Evolutionary conservation across 306 rosid species (phyloP), one percentile per base, ranked within the genome.

Genomic region (Cicer chorassanicum): DNA sequence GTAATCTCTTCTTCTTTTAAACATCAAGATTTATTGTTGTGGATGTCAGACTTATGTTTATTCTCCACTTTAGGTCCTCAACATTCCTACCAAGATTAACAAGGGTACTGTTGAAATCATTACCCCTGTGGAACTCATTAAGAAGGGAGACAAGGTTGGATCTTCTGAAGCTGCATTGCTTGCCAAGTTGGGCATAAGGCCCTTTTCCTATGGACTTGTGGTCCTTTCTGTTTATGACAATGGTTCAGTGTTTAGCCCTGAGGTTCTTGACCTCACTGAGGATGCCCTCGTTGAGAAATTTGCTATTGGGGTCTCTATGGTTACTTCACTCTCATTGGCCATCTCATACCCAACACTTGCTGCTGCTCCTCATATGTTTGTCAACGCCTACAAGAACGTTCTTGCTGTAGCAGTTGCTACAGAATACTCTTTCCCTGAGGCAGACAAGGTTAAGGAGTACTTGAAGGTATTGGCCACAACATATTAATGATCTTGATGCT

Each of bases 121-220:
- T 85, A 66, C 72, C 41, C 72, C 72, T 11, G 72, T 66, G 16
- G 72, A 66, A 41, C 70, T 65, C 4, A 65, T 65, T 9, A 65
- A 40, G 36, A 65, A 40, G 11, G 66, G 66, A 60, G 66, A 60
- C 11, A 60, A 60, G 44, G 66, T 60, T 36, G 66, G 66, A 60
- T 60, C 66, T 39, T 70, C 88, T 43, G 95, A 87, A 76, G 92
- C 95, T 76, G 95, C 95, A 9, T 60, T 60, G 66, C 66, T 60
- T 6, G 8, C 66, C 44, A 60, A 60, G 66, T 60, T 60, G 24
- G 66, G 87, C 2, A 89, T 89, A 6, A 82, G 95, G 85, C 90
- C 98, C 2, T 90, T 92, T 84, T 92, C 98, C 0, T 92, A 92
- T 6, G 98, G 98, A 54, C 98, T 92, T 9, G 84, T 90, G 10